phyloP scores from a whole-genome alignment of 495 filamentous ascomycete genomes.

The Talaromyces proteolyticus region DNA sequence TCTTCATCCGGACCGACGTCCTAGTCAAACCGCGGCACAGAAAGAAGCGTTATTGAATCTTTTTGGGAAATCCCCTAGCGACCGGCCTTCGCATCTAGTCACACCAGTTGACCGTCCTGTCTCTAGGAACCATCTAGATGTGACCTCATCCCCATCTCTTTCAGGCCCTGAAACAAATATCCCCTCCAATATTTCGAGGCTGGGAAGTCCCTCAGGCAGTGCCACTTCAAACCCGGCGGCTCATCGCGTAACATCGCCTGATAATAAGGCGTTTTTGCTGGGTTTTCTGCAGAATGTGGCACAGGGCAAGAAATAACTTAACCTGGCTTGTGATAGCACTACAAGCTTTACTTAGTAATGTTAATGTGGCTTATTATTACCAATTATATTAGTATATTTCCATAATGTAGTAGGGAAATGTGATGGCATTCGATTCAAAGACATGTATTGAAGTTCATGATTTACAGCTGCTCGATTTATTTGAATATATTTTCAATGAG shows the following conservation, averaged over 20 bases:
- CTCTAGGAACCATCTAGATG: slow-evolving; percentile 15
- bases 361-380: too few relatives aligned
- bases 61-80: slow-evolving; percentile 53
- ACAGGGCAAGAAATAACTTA: slow-evolving; percentile 29
- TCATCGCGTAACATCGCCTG: slow-evolving; percentile 51
- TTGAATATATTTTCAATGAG: too few relatives aligned
- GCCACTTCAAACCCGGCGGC: slow-evolving; percentile 39
- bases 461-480: too few relatives aligned
- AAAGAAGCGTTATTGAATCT: slow-evolving; percentile 63
- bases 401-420: too few relatives aligned
- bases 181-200: slow-evolving; percentile 33
- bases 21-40: slow-evolving; percentile 52
- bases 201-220: slow-evolving; percentile 30
- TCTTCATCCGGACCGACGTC: slow-evolving; percentile 27
- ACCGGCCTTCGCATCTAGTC: slow-evolving; percentile 14
- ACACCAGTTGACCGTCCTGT: slow-evolving; percentile 9
- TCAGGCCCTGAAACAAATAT: slow-evolving; percentile 30
- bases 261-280: slow-evolving; percentile 71
- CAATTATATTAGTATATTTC: too few relatives aligned
- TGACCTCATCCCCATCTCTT: slow-evolving; percentile 27
- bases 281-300: slow-evolving; percentile 65
- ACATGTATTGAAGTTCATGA: too few relatives aligned
- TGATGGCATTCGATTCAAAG: too few relatives aligned
- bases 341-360: too few relatives aligned
- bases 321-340: not conserved